Conservation (phyloP, 1,139 yeast genomes). For the Debaryomyces udenii region DNA sequence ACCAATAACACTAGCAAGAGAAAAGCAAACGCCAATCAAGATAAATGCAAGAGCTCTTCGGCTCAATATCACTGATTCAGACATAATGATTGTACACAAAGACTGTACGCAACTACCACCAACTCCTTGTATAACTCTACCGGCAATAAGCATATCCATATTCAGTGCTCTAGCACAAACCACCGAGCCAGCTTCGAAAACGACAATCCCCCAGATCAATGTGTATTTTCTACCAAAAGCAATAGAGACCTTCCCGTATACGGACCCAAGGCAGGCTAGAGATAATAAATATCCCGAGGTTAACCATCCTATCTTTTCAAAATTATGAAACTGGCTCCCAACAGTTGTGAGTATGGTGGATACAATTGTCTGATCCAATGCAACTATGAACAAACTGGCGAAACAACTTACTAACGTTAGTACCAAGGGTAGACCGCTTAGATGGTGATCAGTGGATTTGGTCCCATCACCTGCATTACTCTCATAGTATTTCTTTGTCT, state of each 20-base stretch:
- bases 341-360: conserved; percentile 59
- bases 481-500: conserved; percentile 20
- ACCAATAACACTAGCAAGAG: conserved; percentile 60
- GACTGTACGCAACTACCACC: conserved; percentile 76
- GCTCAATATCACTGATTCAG: conserved; percentile 64
- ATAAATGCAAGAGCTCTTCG: conserved; percentile 57
- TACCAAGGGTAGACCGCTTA: conserved; percentile 44
- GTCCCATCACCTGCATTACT: conserved; percentile 65
- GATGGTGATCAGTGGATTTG: conserved; percentile 48
- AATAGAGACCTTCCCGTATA: conserved; percentile 64
- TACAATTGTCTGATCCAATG: conserved; percentile 70
- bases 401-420: conserved; percentile 50
- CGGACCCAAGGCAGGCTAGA: conserved; percentile 53
- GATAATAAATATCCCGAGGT: conserved; percentile 63
- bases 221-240: conserved; percentile 63
- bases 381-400: conserved; percentile 58
- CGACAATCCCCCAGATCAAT: conserved; percentile 48
- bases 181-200: conserved; percentile 67
- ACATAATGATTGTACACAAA: conserved; percentile 57
- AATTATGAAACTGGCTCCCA: conserved; percentile 51
- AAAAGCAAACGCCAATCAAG: conserved; percentile 53
- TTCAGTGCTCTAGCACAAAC: conserved; percentile 58
- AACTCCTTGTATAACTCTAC: conserved; percentile 69
- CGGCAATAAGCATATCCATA: conserved; percentile 68
- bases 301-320: conserved; percentile 63